Evolutionary conservation across 192 early-diverging fungal genomes (phyloP).

Genomic region (Haplosporangium gracile): DNA sequence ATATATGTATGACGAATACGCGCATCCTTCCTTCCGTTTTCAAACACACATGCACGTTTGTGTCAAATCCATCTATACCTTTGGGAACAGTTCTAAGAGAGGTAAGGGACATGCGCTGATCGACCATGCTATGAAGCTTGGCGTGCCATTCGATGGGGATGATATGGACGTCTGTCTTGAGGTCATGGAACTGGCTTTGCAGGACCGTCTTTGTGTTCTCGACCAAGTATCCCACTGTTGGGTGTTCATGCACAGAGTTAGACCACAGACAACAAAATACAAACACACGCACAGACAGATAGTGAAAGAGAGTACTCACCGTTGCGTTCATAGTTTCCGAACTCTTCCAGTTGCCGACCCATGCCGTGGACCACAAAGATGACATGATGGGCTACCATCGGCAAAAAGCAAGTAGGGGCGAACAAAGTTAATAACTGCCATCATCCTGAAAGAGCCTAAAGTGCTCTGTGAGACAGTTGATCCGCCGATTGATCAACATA

Average conservation of each 20-base stretch:
- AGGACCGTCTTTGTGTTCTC: slow-evolving; percentile 49
- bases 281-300: neutral
- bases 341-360: slow-evolving; percentile 61
- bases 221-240: slow-evolving; percentile 39
- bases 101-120: slow-evolving; percentile 52
- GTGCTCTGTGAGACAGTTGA: neutral
- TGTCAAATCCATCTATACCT: slow-evolving; percentile 8
- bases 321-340: slow-evolving; percentile 54
- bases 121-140: slow-evolving; percentile 57
- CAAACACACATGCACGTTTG: no score
- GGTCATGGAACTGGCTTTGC: slow-evolving; percentile 46
- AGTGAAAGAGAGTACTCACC: slow-evolving; percentile 30
- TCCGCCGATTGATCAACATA: neutral
- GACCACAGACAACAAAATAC: neutral
- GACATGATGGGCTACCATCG: slow-evolving; percentile 48
- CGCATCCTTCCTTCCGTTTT: no score
- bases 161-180: slow-evolving; percentile 51
- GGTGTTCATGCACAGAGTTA: no score
- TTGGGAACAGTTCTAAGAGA: slow-evolving; percentile 61
- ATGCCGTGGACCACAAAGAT: slow-evolving; percentile 62
- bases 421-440: neutral
- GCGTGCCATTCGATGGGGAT: slow-evolving; percentile 61
- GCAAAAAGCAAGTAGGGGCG: neutral
- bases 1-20: neutral
- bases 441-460: neutral